These are phyloP conservation scores for Inga oerstediana DNA, from an alignment of 306 rosid genomes.

Conservation along the genomic window DNA sequence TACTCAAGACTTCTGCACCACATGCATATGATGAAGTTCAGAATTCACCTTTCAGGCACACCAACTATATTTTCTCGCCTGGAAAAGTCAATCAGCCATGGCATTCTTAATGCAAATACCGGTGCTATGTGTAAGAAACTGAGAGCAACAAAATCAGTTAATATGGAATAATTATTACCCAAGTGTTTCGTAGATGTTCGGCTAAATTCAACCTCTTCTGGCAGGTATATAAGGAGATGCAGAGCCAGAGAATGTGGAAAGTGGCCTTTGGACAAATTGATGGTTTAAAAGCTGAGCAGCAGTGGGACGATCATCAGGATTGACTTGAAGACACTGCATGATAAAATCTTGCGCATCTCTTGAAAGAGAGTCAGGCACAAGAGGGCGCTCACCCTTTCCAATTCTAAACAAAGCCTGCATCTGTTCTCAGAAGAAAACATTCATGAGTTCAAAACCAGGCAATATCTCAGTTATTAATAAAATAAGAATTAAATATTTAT, in stretches of 20 bases:
- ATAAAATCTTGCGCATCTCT: conserved; percentile 76
- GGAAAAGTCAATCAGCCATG: not conserved
- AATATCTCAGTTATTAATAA: not conserved
- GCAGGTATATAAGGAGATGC: conserved; percentile 60
- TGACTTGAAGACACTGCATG: conserved; percentile 70
- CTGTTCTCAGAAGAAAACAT: conserved; percentile 49
- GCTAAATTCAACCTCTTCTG: conserved; percentile 39
- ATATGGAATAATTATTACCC: conserved; percentile 40
- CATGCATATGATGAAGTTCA: conserved; percentile 13
- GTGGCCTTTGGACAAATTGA: conserved; percentile 70
- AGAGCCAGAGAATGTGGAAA: conserved; percentile 59
- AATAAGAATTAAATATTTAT: not conserved
- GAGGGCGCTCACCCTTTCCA: conserved; percentile 80
- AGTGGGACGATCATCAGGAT: conserved; percentile 67
- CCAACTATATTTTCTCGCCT: not conserved
- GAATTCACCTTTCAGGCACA: conserved; percentile 30
- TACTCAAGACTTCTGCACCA: not conserved
- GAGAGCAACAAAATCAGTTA: conserved; percentile 24
- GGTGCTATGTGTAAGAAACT: not conserved
- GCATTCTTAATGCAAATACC: not conserved
- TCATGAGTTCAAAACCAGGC: conserved; percentile 28
- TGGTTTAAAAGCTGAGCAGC: conserved; percentile 74
- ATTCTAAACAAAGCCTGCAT: conserved; percentile 81
- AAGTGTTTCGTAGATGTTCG: conserved; percentile 20
- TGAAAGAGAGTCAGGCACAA: conserved; percentile 73